Percentiles rank a stretch among this genome's conserved stretches.
Conservation (phyloP, 2,329 filamentous ascomycete genomes). For the Sclerotinia spermophila region DNA sequence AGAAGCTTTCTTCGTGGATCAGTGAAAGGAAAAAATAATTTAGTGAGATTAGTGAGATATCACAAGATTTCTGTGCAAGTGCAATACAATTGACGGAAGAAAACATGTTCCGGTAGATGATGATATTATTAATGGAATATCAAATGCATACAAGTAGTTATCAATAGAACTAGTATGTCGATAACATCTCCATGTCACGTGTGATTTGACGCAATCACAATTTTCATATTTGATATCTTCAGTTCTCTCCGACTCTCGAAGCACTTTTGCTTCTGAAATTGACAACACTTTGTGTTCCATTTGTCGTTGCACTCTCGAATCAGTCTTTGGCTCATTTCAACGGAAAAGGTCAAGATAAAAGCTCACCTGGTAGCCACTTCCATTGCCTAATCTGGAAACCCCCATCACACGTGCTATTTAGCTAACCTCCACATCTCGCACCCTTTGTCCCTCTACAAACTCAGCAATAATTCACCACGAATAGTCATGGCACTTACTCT, state of each 20-base stretch:
- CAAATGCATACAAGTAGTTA: not conserved
- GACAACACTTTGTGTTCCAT: not conserved
- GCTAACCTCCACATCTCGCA: not conserved
- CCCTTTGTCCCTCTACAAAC: not conserved
- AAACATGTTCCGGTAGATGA: not conserved
- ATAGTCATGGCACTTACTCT: constrained; percentile 37
- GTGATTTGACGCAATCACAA: not conserved
- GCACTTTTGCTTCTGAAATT: not conserved
- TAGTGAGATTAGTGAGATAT: rapidly evolving
- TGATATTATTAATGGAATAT: no score
- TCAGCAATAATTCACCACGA: not conserved
- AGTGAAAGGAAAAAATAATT: not conserved
- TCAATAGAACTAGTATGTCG: not conserved
- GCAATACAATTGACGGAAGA: not conserved
- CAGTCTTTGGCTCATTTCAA: not conserved
- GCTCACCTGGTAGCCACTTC: not conserved
- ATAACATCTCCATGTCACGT: not conserved
- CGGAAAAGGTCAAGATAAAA: not conserved
- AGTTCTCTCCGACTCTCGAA: not conserved
- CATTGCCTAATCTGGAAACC: not conserved
- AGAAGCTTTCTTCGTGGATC: not conserved
- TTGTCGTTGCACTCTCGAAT: not conserved
- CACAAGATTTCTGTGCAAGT: not conserved
- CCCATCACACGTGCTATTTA: not conserved
- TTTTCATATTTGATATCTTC: not conserved